phyloP scores from a whole-genome alignment of 176 grass and related monocot genomes.

The Raddia distichophylla region DNA sequence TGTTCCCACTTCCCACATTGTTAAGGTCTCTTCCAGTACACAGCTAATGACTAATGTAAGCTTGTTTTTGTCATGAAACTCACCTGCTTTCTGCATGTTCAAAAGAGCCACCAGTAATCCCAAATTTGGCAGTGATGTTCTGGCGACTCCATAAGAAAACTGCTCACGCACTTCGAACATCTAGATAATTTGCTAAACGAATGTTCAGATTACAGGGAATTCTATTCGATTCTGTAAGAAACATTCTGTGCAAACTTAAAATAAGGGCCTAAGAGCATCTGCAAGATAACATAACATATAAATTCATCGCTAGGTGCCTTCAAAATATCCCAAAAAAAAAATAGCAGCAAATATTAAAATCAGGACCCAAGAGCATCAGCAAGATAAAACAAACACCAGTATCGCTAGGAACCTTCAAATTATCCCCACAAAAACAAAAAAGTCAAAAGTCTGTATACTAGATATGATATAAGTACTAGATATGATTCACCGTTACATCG shows the following conservation, averaged over 20 bases:
- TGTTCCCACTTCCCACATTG: neutral
- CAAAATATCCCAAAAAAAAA: too few species aligned
- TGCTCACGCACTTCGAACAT: slow-evolving; percentile 28
- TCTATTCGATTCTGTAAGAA: neutral
- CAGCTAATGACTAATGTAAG: slow-evolving; percentile 26
- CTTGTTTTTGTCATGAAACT: slow-evolving; percentile 39
- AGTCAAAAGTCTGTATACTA: slow-evolving; percentile 25
- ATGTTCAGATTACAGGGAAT: slow-evolving; percentile 7
- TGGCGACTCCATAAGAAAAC: slow-evolving; percentile 5
- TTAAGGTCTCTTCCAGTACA: neutral
- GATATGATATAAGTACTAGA: neutral
- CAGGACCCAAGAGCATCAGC: too few species aligned
- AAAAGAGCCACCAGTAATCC: slow-evolving; percentile 4
- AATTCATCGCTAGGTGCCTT: neutral
- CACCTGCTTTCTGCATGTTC: slow-evolving; percentile 25
- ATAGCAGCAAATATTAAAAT: too few species aligned
- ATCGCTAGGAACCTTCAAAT: too few species aligned
- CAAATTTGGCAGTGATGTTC: neutral
- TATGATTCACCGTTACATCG: slow-evolving; percentile 31
- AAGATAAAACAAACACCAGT: too few species aligned
- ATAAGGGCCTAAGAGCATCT: neutral
- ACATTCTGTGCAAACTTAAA: slow-evolving; percentile 1
- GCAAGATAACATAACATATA: neutral
- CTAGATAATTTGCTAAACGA: neutral
- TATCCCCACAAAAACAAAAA: neutral